phyloP scores from a whole-genome alignment of 305 asterid species.

The Rubia tinctorum region DNA sequence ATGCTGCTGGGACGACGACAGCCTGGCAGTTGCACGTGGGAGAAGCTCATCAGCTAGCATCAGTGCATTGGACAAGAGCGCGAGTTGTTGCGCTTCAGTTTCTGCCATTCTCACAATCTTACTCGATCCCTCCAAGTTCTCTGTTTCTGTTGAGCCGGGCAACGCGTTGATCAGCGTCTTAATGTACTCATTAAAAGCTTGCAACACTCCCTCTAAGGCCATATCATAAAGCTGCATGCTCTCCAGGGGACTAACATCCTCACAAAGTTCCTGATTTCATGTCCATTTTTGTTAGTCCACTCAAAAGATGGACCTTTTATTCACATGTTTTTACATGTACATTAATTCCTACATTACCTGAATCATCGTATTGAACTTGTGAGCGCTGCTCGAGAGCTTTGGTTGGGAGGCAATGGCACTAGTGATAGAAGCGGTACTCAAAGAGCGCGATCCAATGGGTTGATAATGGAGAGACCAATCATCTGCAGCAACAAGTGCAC shows the following conservation, averaged over 20 bases:
- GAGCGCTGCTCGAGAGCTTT: constrained; percentile 76
- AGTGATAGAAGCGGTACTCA: constrained; percentile 40
- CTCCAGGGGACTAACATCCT: constrained; percentile 80
- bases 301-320: too few relatives aligned
- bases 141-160: constrained; percentile 70
- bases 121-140: constrained; percentile 60
- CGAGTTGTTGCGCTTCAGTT: constrained; percentile 60
- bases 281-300: too few relatives aligned
- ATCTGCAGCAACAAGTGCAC: constrained; percentile 83
- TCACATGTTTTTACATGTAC: too few relatives aligned
- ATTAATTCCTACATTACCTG: constrained; percentile 37
- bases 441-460: constrained; percentile 52
- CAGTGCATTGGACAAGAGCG: constrained; percentile 71
- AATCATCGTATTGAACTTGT: constrained; percentile 76
- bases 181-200: constrained; percentile 57
- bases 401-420: constrained; percentile 46
- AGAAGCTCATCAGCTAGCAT: constrained; percentile 74
- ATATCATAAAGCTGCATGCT: constrained; percentile 56
- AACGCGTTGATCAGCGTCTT: constrained; percentile 65
- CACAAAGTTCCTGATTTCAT: constrained; percentile 59
- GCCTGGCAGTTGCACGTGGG: constrained; percentile 67
- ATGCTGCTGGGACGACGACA: constrained; percentile 31
- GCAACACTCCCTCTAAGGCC: constrained; percentile 72
- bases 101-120: constrained; percentile 69
- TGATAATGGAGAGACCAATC: constrained; percentile 69